Evolutionary conservation across 1,139 yeast genomes (phyloP), one percentile per base, ranked within the genome.

Genomic region (Blastobotrys serpentis): DNA sequence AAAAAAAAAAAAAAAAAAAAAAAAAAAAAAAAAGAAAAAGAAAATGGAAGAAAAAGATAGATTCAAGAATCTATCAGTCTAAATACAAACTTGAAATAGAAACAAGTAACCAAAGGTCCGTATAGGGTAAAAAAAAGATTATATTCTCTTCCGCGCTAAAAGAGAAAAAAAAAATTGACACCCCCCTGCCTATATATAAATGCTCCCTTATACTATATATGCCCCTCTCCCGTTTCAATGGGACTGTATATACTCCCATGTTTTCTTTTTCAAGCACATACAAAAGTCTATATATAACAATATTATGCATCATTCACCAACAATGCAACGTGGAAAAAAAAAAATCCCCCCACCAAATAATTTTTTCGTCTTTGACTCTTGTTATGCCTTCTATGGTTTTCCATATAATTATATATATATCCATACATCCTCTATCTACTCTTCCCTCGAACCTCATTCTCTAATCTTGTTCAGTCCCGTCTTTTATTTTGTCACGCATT

Each of bases 151-250:
- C 26, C 5, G 26, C 26, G 26, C 10, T 23, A 10, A 23, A 23
- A 23, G 11, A 33, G 19, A 33, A 36, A 36, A 33, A 33, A 33
- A 33, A 36, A 36, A 36, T 19, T 36, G 25, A n/a, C 40, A 17
- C 23, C 40, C 40, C 40, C 40, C 19, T 13, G 19, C 40, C 19
- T 36, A 36, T 36, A 36, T 36, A 18, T 33, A 16, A 33, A 33
- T n/a, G n/a, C n/a, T n/a, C n/a, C n/a, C n/a, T n/a, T n/a, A 33
- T 17, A 7, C 37, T 11, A 14, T 36, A 14, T n/a, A n/a, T n/a
- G n/a, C n/a, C n/a, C 32, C 40, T 14, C 40, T 18, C 40, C 40
- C 25, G 25, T 36, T 17, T 18, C 22, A 36, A 33, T 33, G 37
- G 37, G 19, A 18, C 10, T 11, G 25, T 19, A 36, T 36, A 19